These are phyloP conservation scores for Metschnikowia rubicola DNA, from an alignment of 805 yeast species.

Conservation along the genomic window DNA sequence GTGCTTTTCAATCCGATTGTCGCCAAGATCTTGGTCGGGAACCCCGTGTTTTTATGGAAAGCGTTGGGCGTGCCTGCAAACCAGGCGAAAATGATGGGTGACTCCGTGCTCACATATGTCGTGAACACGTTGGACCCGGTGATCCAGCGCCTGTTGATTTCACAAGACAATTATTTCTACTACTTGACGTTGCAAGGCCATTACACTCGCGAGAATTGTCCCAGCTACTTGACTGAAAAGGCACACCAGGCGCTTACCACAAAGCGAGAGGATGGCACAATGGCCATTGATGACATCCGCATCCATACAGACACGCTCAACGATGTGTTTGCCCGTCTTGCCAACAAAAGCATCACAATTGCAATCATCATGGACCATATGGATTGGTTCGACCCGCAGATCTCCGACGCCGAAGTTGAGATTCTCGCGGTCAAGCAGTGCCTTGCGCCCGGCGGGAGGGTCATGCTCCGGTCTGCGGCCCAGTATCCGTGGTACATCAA, in stretches of 20 bases:
- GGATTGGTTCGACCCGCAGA: conserved; percentile 82
- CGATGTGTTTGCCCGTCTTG: conserved; percentile 68
- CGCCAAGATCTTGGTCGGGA: conserved; percentile 66
- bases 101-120: conserved; percentile 66
- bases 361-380: conserved; percentile 88
- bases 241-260: conserved; percentile 52
- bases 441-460: conserved; percentile 65
- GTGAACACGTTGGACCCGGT: conserved; percentile 78
- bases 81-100: conserved; percentile 78
- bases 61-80: conserved; percentile 87
- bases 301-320: conserved; percentile 76
- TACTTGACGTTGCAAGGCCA: conserved; percentile 62
- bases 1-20: conserved; percentile 68
- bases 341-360: conserved; percentile 60
- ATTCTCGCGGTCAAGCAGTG: conserved; percentile 62
- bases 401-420: conserved; percentile 62
- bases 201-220: conserved; percentile 64
- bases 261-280: conserved; percentile 21
- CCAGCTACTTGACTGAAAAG: conserved; percentile 63
- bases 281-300: conserved; percentile 67
- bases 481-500: conserved; percentile 73
- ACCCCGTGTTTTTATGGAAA: conserved; percentile 83
- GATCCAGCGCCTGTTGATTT: conserved; percentile 56
- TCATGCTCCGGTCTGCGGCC: conserved; percentile 73
- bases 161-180: conserved; percentile 75